A percentile compares a stretch with the other conserved stretches of the same genome.
These are phyloP conservation scores for Entophlyctis helioformis DNA, from an alignment of 192 early-diverging fungal species.

Conservation along the genomic window DNA sequence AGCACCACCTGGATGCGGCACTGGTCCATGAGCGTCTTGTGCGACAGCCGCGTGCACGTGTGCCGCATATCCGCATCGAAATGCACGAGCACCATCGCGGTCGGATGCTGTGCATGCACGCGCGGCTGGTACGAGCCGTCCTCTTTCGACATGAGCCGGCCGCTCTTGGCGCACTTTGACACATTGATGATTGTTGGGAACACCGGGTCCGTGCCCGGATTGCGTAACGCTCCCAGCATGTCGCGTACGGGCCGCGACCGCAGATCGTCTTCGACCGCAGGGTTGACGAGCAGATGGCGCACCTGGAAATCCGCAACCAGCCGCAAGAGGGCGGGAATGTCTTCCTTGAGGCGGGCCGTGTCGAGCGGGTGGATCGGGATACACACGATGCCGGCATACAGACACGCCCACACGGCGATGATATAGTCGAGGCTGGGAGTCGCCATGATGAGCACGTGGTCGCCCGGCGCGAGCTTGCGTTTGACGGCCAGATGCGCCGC, in stretches of 20 bases:
- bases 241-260: no score
- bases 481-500: conserved; percentile 51
- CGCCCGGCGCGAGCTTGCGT: conserved; percentile 39
- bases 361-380: conserved; percentile 67
- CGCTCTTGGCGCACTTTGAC: conserved; percentile 53
- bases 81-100: conserved; percentile 48
- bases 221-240: no score
- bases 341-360: conserved; percentile 45
- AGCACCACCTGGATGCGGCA: conserved; percentile 44
- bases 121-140: conserved; percentile 5
- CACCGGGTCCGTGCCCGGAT: background rate
- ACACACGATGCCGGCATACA: conserved; percentile 61
- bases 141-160: conserved; percentile 44
- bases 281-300: conserved; percentile 47
- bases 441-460: conserved; percentile 51
- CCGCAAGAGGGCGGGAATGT: conserved; percentile 50
- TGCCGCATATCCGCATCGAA: conserved; percentile 34
- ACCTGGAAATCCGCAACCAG: conserved; percentile 50
- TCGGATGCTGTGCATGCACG: conserved; percentile 3
- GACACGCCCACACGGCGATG: conserved; percentile 62
- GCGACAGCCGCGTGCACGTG: conserved; percentile 31
- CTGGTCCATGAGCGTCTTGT: conserved; percentile 41
- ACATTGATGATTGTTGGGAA: conserved; percentile 52
- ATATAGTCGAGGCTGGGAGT: conserved; percentile 61
- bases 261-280: conserved; percentile 48